A percentile compares a stretch with the other conserved stretches of the same genome.
Conservation (phyloP, 208 protist genomes). For the Acanthamoeba castellanii region DNA sequence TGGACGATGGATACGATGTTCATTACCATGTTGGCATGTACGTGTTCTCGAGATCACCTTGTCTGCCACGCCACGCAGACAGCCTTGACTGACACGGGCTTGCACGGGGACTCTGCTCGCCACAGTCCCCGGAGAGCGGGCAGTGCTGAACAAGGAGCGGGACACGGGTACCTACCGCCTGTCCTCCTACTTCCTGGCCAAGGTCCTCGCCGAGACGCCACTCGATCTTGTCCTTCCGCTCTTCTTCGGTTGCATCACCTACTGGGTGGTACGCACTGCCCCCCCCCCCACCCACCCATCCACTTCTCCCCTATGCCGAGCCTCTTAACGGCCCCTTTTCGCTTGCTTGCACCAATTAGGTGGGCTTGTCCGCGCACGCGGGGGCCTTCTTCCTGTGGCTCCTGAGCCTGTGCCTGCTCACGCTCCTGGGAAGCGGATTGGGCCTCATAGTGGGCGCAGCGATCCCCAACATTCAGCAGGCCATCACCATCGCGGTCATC, state of each 20-base stretch:
- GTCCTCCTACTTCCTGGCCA: constrained; percentile 80
- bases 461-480: not conserved
- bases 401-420: not conserved
- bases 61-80: not conserved
- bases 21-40: not conserved
- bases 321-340: no score
- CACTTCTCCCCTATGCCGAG: no score
- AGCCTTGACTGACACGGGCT: not conserved
- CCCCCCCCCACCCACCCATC: no score
- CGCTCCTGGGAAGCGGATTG: not conserved
- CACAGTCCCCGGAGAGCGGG: constrained; percentile 71
- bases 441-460: not conserved
- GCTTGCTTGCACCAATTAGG: not conserved
- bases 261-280: constrained; percentile 85
- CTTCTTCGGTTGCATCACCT: constrained; percentile 71
- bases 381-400: constrained; percentile 8
- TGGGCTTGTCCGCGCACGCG: not conserved
- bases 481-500: not conserved
- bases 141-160: constrained; percentile 78
- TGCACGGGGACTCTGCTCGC: no score
- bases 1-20: constrained; percentile 65
- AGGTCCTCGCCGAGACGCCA: constrained; percentile 76
- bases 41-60: not conserved
- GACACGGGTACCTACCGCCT: constrained; percentile 68
- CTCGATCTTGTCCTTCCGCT: constrained; percentile 14